Evolutionary conservation across 257 asterid species (phyloP), one percentile per base, ranked within the genome.

Genomic region (Verbena officinalis): DNA sequence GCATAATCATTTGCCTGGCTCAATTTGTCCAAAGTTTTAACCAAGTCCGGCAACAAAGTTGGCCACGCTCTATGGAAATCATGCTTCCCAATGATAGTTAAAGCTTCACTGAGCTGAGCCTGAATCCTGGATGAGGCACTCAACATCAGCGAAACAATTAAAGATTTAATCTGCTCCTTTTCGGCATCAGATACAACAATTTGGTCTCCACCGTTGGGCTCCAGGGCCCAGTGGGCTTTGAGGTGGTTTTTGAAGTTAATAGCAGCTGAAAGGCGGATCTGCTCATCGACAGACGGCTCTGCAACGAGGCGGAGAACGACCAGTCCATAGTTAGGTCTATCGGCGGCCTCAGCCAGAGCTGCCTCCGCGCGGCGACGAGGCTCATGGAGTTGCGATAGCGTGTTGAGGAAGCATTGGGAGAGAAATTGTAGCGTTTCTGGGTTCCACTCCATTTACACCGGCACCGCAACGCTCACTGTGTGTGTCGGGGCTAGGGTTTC

Each of bases 241-340:
- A 88, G 86, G 13, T 86, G 90, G 78, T 93, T 93, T 60, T 93
- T 93, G 62, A 93, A 93, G 83, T 78, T 83, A 24, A 93, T 95
- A 2, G 99, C 95, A 5, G 96, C 99, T 4, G 97, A 75, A 48
- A 84, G 97, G 27, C 99, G 95, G 89, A 84, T 79, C 87, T 84
- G 95, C 43, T 88, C 96, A 23, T 88, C 95, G 34, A 94, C 86
- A 1, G 95, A 55, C 10, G 89, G 77, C 76, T 81, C 92, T 0
- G 95, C 94, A 1, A 87, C 89, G 19, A 90, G 89, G 23, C 86
- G 92, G 75, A 93, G 99, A 27, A 93, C 96, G 15, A 87, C 96
- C n/a, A 87, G 83, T 5, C 82, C 95, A 17, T 78, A 90, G 74
- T 84, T 86, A 13, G 89, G 83, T 55, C 81, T 83, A 9, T 77